These are phyloP conservation scores for Pseudodiploospora longispora DNA, from an alignment of 2,329 filamentous ascomycete genomes.

Conservation along the genomic window DNA sequence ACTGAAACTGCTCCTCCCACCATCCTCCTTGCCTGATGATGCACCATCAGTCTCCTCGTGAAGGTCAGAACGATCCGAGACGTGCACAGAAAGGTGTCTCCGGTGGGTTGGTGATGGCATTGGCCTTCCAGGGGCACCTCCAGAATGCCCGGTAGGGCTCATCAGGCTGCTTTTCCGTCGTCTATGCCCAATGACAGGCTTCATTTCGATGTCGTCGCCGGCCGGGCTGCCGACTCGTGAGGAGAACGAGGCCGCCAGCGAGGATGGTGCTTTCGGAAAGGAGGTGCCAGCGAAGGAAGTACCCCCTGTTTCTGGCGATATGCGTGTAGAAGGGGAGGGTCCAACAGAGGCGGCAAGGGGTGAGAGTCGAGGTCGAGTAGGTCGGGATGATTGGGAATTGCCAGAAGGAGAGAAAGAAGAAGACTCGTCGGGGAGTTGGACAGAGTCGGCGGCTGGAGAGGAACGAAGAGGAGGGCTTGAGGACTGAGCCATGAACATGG, in stretches of 20 bases:
- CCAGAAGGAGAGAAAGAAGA: conserved; percentile 1
- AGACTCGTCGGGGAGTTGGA: conserved; percentile 1
- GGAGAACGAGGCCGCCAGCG: not conserved
- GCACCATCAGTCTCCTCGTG: conserved; percentile 31
- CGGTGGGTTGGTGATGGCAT: conserved; percentile 6
- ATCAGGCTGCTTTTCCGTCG: conserved; percentile 49
- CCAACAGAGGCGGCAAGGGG: not conserved
- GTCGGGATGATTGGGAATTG: conserved; percentile 1
- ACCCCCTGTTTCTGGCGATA: not conserved
- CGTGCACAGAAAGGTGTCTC: conserved; percentile 15
- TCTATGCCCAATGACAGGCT: conserved; percentile 44
- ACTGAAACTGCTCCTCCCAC: conserved; percentile 48
- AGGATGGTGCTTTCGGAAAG: conserved; percentile 1
- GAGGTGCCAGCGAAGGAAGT: conserved; percentile 4
- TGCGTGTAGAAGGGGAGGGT: not conserved
- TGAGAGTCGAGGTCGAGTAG: not conserved
- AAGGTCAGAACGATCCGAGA: conserved; percentile 36
- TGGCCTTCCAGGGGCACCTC: conserved; percentile 14
- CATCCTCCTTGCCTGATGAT: conserved; percentile 20
- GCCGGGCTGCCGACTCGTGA: conserved; percentile 9
- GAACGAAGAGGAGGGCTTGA: conserved; percentile 5
- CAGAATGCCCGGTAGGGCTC: conserved; percentile 25
- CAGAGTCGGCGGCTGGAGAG: conserved; percentile 4
- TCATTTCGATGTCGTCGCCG: conserved; percentile 47
- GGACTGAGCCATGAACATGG: conserved; percentile 5